Evolutionary conservation across 257 asterid species (phyloP), one percentile per base, ranked within the genome.

Genomic region (Eucommia ulmoides): DNA sequence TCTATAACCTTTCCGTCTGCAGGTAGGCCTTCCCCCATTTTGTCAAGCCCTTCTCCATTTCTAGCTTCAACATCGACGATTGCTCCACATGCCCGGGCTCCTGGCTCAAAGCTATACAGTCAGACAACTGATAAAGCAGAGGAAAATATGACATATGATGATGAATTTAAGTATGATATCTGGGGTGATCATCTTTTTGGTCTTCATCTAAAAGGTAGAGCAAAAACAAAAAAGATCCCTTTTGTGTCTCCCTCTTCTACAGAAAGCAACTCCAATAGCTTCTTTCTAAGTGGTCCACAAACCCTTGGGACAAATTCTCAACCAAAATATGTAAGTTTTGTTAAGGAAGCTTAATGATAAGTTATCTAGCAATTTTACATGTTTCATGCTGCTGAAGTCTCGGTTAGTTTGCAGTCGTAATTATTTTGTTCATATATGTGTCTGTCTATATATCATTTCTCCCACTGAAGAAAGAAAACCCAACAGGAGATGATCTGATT

Each of bases 111-210:
- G 61, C 64, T 77, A 24, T 58, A 53, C 20, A 50, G 49, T 33
- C 53, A 20, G 25, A 65, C 63, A 61, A 24, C 65, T 7, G 68
- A 49, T 53, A 74, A 62, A 38, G n/a, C 20, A 17, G 75, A 68
- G 62, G 71, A 57, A 41, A 65, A 45, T 38, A 54, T 23, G 51
- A 67, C 59, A 49, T 21, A 26, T 16, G 69, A 75, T 52, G 82
- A 84, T 20, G 67, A 72, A 23, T 84, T 65, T 59, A 74, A 64
- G 20, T 88, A 84, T 57, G 94, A 88, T 51, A 88, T 88, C 50
- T 84, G 97, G 97, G 97, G 94, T 29, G 82, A 80, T 65, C 96
- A 84, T 69, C 71, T 82, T 50, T 88, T 83, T 61, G 77, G 77
- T 41, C 67, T 52, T 56, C 62, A 78, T 41, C 46, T 49, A 41